Conservation (phyloP, 495 filamentous ascomycete species). For the Neurospora sp. region DNA sequence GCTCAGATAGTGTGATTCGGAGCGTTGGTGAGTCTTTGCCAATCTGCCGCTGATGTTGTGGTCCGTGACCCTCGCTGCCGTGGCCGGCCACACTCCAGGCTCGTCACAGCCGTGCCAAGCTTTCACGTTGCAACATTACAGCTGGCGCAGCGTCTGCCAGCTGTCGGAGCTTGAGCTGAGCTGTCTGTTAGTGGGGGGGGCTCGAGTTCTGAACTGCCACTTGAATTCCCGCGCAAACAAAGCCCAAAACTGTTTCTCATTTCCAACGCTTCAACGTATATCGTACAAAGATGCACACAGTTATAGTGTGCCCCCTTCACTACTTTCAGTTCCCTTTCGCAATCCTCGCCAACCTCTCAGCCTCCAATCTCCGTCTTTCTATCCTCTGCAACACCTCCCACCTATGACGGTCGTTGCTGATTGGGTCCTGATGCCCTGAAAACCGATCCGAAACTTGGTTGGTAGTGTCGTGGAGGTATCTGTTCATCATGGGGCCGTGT, state of each 20-base stretch:
- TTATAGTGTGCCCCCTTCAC: neutral
- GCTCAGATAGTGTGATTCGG: conserved; percentile 7
- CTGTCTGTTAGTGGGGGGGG: neutral
- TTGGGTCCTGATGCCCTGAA: neutral
- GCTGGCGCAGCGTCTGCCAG: neutral
- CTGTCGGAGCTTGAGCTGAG: neutral
- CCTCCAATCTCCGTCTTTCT: neutral
- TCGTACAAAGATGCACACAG: neutral
- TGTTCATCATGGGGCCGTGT: neutral
- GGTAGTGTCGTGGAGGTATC: conserved; percentile 5
- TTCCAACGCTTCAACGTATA: neutral
- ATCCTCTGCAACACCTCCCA: neutral
- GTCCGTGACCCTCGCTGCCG: neutral
- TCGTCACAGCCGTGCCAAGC: neutral
- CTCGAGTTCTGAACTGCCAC: neutral
- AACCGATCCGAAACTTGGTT: neutral
- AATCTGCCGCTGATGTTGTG: conserved; percentile 4
- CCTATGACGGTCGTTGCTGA: neutral
- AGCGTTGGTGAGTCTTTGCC: neutral
- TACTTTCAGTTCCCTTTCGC: neutral
- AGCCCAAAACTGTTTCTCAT: neutral
- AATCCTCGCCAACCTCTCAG: conserved; percentile 1
- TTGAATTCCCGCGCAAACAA: neutral
- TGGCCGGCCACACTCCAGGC: neutral
- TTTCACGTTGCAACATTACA: neutral